Percentiles rank a stretch among this genome's conserved stretches.
phyloP scores from a whole-genome alignment of 176 grass and related monocot genomes.

The Aegilops speltoides region DNA sequence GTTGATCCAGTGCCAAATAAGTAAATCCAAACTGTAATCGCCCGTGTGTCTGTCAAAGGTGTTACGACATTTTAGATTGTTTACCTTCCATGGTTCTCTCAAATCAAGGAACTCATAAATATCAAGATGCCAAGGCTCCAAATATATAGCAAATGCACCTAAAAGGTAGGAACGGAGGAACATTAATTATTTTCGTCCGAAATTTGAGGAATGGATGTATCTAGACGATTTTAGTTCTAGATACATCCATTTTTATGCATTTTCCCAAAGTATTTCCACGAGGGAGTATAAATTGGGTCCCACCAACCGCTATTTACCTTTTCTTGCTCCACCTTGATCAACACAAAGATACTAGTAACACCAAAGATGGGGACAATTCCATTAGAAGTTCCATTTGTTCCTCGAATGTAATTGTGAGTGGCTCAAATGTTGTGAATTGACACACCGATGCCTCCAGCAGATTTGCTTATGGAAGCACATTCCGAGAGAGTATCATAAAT shows the following conservation, averaged over 20 bases:
- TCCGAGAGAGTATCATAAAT: conserved; percentile 39
- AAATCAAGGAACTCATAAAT: conserved; percentile 92
- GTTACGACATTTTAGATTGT: conserved; percentile 8
- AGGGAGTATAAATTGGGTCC: background rate
- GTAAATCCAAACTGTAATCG: background rate
- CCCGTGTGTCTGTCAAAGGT: background rate
- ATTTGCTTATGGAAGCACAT: conserved; percentile 90
- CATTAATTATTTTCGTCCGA: too few species aligned
- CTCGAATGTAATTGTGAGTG: conserved; percentile 77
- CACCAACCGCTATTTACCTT: conserved; percentile 40
- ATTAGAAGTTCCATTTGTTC: conserved; percentile 90
- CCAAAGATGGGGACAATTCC: conserved; percentile 83
- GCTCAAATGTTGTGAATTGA: conserved; percentile 86
- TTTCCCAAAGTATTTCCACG: too few species aligned
- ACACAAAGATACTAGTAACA: conserved; percentile 90
- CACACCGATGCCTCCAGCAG: conserved; percentile 85
- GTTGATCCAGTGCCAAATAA: background rate
- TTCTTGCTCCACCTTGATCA: conserved; percentile 94
- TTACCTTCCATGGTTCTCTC: conserved; percentile 89
- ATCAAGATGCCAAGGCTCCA: conserved; percentile 94
- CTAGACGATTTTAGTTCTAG: too few species aligned
- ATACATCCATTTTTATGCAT: too few species aligned
- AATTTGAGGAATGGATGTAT: too few species aligned
- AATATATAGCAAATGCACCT: conserved; percentile 90
- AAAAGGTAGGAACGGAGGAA: too few species aligned